Evolutionary conservation across 768 basidiomycete genomes (phyloP), one percentile per base, ranked within the genome.

Genomic region (Termitomyces sp.): DNA sequence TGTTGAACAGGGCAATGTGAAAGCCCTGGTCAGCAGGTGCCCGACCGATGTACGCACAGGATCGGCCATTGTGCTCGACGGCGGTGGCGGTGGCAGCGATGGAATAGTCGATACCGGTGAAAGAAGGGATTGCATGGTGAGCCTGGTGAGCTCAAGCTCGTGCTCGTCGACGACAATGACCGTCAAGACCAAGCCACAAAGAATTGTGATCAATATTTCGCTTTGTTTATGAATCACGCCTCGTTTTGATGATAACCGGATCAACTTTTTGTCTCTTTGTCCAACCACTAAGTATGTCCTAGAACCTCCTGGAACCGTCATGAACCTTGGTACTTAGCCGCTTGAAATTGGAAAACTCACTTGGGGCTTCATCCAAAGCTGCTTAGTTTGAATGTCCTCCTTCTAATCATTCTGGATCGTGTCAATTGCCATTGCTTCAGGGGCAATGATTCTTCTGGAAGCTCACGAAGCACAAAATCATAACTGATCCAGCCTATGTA

Each of bases 1-100:
- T n/a, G 86, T 84, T 51, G 87, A 89, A 71, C 89, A 91, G 39
- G 89, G 87, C 54, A 88, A 72, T 56, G 82, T 75, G 69, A 82
- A 82, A 9, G 86, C 87, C 67, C 77, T 78, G 31, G 80, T 73
- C 58, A 91, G 76, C 39, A 91, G 75, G 64, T 88, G 85, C 60
- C 73, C 76, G 52, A 91, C 85, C 41, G 87, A 86, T 46, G 85
- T 77, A 58, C 80, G 76, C 51, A 81, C 75, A 56, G 81, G 76
- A 66, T 84, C 81, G 56, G 68, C 67, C 59, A 73, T 67, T 38
- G 58, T 29, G 46, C 42, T 53, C 44, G 53, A 44, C 31, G 56
- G 25, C 10, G 20, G 53, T 32, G 57, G 58, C 56, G 56, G 39
- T 38, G 47, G 53, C 40, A 55, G 57, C 57, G 29, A 9, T 9